phyloP scores from a whole-genome alignment of 2,329 filamentous ascomycete species.

The Diaporthe longicolla region DNA sequence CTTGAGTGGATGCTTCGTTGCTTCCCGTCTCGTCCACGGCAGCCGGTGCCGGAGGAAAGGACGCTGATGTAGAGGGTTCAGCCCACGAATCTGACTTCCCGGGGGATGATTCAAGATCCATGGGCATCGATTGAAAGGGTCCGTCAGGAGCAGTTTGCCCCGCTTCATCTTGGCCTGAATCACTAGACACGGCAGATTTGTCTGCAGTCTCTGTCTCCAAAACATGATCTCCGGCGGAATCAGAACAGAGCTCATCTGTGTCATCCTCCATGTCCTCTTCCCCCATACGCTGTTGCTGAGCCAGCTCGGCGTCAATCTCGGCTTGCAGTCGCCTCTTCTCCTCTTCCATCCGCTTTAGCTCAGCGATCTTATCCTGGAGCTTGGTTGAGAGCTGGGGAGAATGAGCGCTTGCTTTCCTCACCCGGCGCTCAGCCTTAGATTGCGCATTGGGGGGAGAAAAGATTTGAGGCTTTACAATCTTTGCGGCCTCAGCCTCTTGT shows the following conservation, averaged over 20 bases:
- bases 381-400: conserved; percentile 56
- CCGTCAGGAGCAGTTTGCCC: conserved; percentile 2
- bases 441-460: background rate
- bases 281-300: conserved; percentile 47
- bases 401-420: conserved; percentile 56
- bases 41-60: background rate
- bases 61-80: background rate
- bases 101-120: conserved; percentile 44
- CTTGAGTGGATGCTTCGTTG: background rate
- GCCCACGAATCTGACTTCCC: conserved; percentile 10
- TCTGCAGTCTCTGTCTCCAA: background rate
- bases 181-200: background rate
- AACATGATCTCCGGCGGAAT: conserved; percentile 54
- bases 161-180: background rate
- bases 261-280: conserved; percentile 45
- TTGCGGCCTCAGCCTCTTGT: conserved; percentile 46
- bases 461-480: conserved; percentile 47
- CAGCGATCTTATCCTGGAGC: conserved; percentile 62
- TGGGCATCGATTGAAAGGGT: conserved; percentile 39
- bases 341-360: conserved; percentile 60
- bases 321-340: conserved; percentile 65
- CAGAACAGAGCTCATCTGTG: conserved; percentile 50
- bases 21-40: background rate
- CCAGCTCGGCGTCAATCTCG: conserved; percentile 57
- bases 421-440: conserved; percentile 47